Conservation (phyloP, 2,329 filamentous ascomycete species). For the Thelonectria discophora region DNA sequence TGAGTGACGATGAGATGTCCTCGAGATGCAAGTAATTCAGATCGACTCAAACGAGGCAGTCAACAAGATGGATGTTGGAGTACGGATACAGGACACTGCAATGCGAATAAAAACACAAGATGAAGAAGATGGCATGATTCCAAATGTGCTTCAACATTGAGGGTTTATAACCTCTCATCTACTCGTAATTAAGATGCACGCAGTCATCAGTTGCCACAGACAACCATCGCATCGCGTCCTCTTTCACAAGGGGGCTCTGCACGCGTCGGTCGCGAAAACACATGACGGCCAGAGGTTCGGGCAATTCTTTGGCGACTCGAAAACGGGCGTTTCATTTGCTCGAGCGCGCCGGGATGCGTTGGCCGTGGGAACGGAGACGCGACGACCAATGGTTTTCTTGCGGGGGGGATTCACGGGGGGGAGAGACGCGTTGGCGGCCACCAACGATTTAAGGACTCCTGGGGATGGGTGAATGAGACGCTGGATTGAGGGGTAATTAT, state of each 20-base stretch:
- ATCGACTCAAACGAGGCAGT: conserved; percentile 40
- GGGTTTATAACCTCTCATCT: conserved; percentile 16
- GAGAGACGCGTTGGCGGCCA: not conserved
- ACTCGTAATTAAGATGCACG: not conserved
- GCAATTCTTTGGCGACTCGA: conserved; percentile 5
- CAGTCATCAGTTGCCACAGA: conserved; percentile 20
- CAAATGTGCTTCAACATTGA: not conserved
- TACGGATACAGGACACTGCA: not conserved
- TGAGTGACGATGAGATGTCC: conserved; percentile 26
- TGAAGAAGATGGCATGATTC: conserved; percentile 1
- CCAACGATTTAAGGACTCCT: not conserved
- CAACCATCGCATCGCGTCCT: conserved; percentile 22
- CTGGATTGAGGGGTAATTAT: not conserved
- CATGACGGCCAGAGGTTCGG: conserved; percentile 27
- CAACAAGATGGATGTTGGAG: conserved; percentile 7
- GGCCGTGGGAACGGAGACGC: conserved; percentile 13
- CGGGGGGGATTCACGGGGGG: conserved; percentile 6
- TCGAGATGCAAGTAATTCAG: conserved; percentile 15
- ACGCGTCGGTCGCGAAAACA: conserved; percentile 37
- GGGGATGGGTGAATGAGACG: not conserved
- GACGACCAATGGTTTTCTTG: conserved; percentile 24
- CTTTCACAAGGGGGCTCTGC: not conserved
- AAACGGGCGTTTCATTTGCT: conserved; percentile 24
- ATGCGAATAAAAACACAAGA: conserved; percentile 7
- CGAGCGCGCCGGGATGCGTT: conserved; percentile 17